Evolutionary conservation across 352 stramenopile species (phyloP), one percentile per base, ranked within the genome.

Genomic region (Globisporangium orthogonon): DNA sequence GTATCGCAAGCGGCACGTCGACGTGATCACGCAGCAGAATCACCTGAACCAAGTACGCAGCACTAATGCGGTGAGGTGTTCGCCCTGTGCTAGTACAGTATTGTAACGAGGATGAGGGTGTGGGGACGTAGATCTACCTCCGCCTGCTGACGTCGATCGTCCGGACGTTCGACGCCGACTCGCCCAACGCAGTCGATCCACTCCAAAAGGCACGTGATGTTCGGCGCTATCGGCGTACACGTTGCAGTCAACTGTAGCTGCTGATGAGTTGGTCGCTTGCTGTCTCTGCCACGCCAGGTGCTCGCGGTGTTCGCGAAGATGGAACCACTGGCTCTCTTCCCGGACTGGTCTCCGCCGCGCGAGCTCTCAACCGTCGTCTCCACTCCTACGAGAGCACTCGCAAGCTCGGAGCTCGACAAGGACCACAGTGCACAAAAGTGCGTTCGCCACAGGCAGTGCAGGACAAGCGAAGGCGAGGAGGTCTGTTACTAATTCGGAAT

Each of bases 261-360:
- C 15, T 43, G 57, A 10, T 31, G 23, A 2, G 18, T 35, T 54
- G 23, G 31, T 17, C 10, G 4, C 30, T 17, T 50, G 28, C 9
- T 52, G 1, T 33, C 1, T 40, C 31, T 37, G 56, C 28, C n/a
- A 50, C 31, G 23, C 14, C 50, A 95, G 83, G 66, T 95, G 54
- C 69, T 87, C 9, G 44, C 44, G 7, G 63, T 94, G 33, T 73
- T 93, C 49, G 67, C 62, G 11, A 78, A 76, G 14, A 71, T 92
- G 45, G 74, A 88, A 18, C 78, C 80, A 3, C 63, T 95, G 17
- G 55, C 67, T 41, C 69, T 95, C 10, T 95, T 94, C 63, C 43
- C 63, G 7, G 83, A 95, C 53, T 95, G 86, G 86, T 80, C 82
- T 5, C 86, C 84, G 28, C 71, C 78, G 47, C 75, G 70, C 9